A percentile compares a stretch with the other conserved stretches of the same genome.
phyloP scores from a whole-genome alignment of 2,329 filamentous ascomycete genomes.

The Claviceps sp. region DNA sequence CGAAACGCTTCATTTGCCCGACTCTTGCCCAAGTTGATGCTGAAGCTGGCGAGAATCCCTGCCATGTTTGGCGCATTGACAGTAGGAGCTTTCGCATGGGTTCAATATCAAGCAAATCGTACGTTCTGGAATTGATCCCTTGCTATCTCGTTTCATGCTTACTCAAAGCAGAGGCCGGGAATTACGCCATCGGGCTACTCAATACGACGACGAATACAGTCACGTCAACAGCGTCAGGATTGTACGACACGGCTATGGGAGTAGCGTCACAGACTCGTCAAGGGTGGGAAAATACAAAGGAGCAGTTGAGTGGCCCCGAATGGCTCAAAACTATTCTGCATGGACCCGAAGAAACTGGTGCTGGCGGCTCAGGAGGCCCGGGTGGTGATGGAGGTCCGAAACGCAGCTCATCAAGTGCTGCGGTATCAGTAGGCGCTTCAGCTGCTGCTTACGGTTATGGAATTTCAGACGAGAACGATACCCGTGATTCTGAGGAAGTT shows the following conservation, averaged over 20 bases:
- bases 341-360: slow-evolving; percentile 45
- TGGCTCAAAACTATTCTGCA: slow-evolving; percentile 69
- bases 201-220: slow-evolving; percentile 60
- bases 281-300: slow-evolving; percentile 76
- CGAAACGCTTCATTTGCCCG: slow-evolving; percentile 52
- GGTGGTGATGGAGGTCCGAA: slow-evolving; percentile 39
- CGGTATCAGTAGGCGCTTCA: slow-evolving; percentile 55
- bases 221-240: slow-evolving; percentile 49
- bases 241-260: slow-evolving; percentile 60
- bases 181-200: slow-evolving; percentile 50
- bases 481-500: slow-evolving; percentile 46
- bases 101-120: slow-evolving; percentile 93
- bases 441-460: slow-evolving; percentile 71
- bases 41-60: slow-evolving; percentile 78
- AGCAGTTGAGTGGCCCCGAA: slow-evolving; percentile 53
- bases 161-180: slow-evolving; percentile 30
- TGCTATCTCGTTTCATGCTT: slow-evolving; percentile 8
- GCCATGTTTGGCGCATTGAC: slow-evolving; percentile 85
- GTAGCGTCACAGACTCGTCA: slow-evolving; percentile 66
- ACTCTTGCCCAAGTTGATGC: slow-evolving; percentile 70
- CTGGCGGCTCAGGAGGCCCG: slow-evolving; percentile 32
- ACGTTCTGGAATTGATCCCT: slow-evolving; percentile 24
- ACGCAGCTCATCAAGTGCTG: slow-evolving; percentile 45
- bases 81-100: slow-evolving; percentile 75
- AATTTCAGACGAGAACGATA: slow-evolving; percentile 50